Percentiles rank a stretch among this genome's conserved stretches.
Conservation (phyloP, 345 rosid species). For the Citrus glauca region DNA sequence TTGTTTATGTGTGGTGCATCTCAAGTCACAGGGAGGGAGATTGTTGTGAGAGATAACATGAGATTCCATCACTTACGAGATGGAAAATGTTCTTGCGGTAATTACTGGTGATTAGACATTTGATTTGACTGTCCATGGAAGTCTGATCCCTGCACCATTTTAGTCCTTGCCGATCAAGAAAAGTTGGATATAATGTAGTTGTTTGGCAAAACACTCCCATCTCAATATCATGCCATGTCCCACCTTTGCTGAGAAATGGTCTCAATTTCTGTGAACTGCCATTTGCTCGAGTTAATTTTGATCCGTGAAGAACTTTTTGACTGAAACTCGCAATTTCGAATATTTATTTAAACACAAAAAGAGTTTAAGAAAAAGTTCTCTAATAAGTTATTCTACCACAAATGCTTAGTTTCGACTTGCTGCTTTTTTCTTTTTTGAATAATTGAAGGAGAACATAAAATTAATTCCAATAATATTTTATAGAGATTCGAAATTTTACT, state of each 20-base stretch:
- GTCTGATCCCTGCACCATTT: neutral
- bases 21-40: conserved; percentile 42
- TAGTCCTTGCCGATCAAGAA: neutral
- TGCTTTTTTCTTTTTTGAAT: too few relatives aligned
- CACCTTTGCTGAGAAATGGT: neutral
- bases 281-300: neutral
- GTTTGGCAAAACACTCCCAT: neutral
- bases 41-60: conserved; percentile 65
- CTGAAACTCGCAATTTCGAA: too few relatives aligned
- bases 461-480: too few relatives aligned
- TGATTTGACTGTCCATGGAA: neutral
- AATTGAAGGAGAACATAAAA: too few relatives aligned
- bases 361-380: too few relatives aligned
- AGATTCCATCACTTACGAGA: conserved; percentile 72
- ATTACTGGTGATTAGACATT: conserved; percentile 55
- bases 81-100: conserved; percentile 71
- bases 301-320: neutral
- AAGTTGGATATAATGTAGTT: neutral
- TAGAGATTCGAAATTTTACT: accelerated
- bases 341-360: too few relatives aligned
- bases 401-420: too few relatives aligned
- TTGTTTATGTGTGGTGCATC: conserved; percentile 55
- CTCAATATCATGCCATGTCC: neutral
- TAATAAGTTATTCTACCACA: too few relatives aligned
- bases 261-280: neutral